A percentile compares a stretch with the other conserved stretches of the same genome.
Conservation (phyloP, 805 yeast species). For the Wickerhamomyces ciferrii region DNA sequence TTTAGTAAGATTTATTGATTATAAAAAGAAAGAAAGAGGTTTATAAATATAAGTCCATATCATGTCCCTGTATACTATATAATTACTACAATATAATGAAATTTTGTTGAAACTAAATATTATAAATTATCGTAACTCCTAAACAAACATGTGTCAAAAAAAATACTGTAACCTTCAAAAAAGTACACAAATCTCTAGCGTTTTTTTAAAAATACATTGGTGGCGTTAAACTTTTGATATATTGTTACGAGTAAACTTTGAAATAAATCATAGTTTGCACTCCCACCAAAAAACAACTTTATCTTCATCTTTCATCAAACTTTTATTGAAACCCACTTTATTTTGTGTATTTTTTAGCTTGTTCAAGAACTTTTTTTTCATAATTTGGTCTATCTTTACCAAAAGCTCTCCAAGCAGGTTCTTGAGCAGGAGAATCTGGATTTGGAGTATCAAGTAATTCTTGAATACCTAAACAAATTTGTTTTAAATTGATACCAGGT, state of each 20-base stretch:
- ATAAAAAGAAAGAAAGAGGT: slow-evolving; percentile 49
- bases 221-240: too few relatives aligned
- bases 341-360: slow-evolving; percentile 66
- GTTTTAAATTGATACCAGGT: slow-evolving; percentile 90
- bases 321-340: slow-evolving; percentile 1
- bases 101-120: background rate
- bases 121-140: background rate
- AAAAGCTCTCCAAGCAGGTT: slow-evolving; percentile 90
- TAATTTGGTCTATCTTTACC: slow-evolving; percentile 63
- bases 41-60: background rate
- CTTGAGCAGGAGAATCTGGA: slow-evolving; percentile 95
- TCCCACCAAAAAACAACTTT: too few relatives aligned
- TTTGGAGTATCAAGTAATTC: slow-evolving; percentile 87
- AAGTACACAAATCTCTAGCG: background rate
- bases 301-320: too few relatives aligned
- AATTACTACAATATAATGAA: background rate
- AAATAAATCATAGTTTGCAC: too few relatives aligned
- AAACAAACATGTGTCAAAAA: background rate
- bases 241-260: too few relatives aligned
- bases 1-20: slow-evolving; percentile 69
- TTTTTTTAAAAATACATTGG: background rate
- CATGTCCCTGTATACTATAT: background rate
- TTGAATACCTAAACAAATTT: slow-evolving; percentile 87
- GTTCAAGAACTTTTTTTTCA: slow-evolving; percentile 73
- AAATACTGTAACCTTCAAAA: background rate